Evolutionary conservation across 768 basidiomycete genomes (phyloP), one percentile per base, ranked within the genome.

Genomic region (Lyophyllum atratum): DNA sequence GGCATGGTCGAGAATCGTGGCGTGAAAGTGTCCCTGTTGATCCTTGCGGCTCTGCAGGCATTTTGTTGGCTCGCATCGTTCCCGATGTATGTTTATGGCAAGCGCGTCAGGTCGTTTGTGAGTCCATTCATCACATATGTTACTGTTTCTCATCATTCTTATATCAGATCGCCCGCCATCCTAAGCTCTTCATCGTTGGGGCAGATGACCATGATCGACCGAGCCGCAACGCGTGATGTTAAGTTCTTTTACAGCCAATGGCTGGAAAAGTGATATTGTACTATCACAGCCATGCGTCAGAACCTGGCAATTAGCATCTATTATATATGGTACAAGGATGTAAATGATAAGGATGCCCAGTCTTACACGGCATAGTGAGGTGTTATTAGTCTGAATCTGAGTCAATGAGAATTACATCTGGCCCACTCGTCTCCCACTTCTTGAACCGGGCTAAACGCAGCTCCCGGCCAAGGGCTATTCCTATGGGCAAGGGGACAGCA

Each of bases 401-500:
- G 24, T 78, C 74, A 12, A 80, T 66, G 0, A 66, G 47, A 49
- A 76, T 80, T 0, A 63, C 74, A 19, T 76, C 69, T 34, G 74
- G 73, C 45, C 54, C 66, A 46, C 72, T 70, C 39, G 64, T 68
- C 54, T 61, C 64, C 86, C 86, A 90, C 46, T 78, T 72, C 56
- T 80, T 75, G 53, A 85, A 79, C 26, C 84, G 58, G 0, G 79
- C 77, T 4, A 76, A 71, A 9, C 80, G 72, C 34, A 92, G 75
- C 64, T 89, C 82, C 19, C 83, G 76, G 19, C 88, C 90, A 7
- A 93, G 71, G 0, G 90, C 91, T 21, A 70, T 68, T 15, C 79
- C 80, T 5, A 93, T 73, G 2, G 76, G 87, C 75, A 85, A 81
- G 1, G 91, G 85, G 2, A 92, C 88, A 0, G 90, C 89, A 64